A percentile compares a stretch with the other conserved stretches of the same genome.
Conservation (phyloP, 495 filamentous ascomycete genomes). For the Penicillium angulare region DNA sequence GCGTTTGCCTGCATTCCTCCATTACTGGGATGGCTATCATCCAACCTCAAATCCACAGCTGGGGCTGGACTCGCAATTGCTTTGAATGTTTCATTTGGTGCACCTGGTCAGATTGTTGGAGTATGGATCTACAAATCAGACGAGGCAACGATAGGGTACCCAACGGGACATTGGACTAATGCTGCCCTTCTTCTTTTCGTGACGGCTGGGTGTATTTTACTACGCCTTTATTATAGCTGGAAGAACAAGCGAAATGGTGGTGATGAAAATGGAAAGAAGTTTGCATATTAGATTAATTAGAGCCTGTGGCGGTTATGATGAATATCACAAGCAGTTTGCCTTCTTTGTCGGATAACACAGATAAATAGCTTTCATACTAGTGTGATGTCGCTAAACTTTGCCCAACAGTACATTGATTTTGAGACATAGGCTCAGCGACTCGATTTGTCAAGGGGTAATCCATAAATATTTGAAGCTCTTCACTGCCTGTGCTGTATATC, state of each 20-base stretch:
- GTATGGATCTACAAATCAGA: slow-evolving; percentile 71
- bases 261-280: slow-evolving; percentile 24
- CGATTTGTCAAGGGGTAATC: no score
- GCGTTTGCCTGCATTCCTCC: slow-evolving; percentile 59
- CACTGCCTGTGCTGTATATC: no score
- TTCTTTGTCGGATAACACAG: no score
- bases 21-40: slow-evolving; percentile 67
- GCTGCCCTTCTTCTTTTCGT: slow-evolving; percentile 47
- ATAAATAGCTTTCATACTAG: no score
- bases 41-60: slow-evolving; percentile 62
- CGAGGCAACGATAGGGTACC: slow-evolving; percentile 59
- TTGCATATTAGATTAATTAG: slow-evolving; percentile 37
- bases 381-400: no score
- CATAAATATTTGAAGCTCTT: no score
- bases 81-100: slow-evolving; percentile 64
- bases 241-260: slow-evolving; percentile 23
- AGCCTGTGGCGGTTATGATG: no score
- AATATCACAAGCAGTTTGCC: no score
- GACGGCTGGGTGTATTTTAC: slow-evolving; percentile 31
- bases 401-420: no score
- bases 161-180: slow-evolving; percentile 62
- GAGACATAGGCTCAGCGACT: no score
- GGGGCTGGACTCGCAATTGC: slow-evolving; percentile 66
- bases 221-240: slow-evolving; percentile 40
- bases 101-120: slow-evolving; percentile 66